Evolutionary conservation across 164 flowering plant species (phyloP), one percentile per base, ranked within the genome.

Genomic region (Chimonanthus praecox): DNA sequence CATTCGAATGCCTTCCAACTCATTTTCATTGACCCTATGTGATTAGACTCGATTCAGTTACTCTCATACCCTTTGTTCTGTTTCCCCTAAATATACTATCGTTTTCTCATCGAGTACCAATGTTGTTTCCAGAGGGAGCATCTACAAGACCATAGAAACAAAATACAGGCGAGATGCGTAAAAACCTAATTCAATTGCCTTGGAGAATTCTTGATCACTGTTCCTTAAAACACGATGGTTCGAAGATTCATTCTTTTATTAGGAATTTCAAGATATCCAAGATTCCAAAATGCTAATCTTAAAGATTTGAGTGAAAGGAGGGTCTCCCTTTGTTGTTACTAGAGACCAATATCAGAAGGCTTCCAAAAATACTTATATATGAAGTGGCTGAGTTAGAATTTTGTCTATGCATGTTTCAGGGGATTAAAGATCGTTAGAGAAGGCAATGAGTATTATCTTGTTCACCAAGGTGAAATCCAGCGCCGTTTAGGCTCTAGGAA

Each of bases 371-470:
- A 5, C 6, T 49, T 49, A 9, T 49, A 9, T 49, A 9, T 49
- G 51, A 49, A 49, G 7, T 49, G 51, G 7, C 9, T 1, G 6
- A 49, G 7, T 49, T 0, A 49, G 9, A 49, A 5, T 49, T 9
- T 49, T 49, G 9, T 9, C 9, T 3, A 13, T 72, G 49, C 18
- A 18, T 67, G 65, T 63, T 75, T 58, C 85, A 92, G 97, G 82
- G 94, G 91, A 45, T 67, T 88, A 81, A 92, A 87, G 84, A 88
- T 92, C 54, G 84, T 88, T 64, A 80, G 89, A 75, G 94, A 92
- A 84, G 94, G 90, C 6, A 80, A 74, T 11, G 88, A 90, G 62
- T 90, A 86, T 76, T 90, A 82, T 67, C 84, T 88, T 58, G 84
- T 92, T 72, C 89, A 87, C 83, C 88, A 82, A 76, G 97, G 97